Conservation (phyloP, 1,139 yeast species). For the Sugiyamaella paludigena region DNA sequence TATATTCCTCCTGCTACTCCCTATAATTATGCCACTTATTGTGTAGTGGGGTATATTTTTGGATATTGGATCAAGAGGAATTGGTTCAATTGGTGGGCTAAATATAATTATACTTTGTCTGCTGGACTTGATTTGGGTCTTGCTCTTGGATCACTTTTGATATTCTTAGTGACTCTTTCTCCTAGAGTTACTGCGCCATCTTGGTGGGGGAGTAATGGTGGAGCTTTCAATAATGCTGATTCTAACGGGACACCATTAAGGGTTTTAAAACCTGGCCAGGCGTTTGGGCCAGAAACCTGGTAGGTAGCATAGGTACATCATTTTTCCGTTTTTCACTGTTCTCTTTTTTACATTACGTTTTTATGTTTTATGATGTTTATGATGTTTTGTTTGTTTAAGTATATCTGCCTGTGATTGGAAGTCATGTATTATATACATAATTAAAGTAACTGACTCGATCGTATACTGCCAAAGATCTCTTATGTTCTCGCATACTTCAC, state of each 20-base stretch:
- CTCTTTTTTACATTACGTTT: background rate
- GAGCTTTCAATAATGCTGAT: conserved; percentile 31
- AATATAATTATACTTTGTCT: conserved; percentile 58
- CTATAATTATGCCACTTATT: conserved; percentile 49
- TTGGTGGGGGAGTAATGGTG: conserved; percentile 57
- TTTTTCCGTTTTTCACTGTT: too few relatives aligned
- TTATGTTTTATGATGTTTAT: background rate
- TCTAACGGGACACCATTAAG: conserved; percentile 23
- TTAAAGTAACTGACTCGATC: background rate
- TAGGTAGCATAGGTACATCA: too few relatives aligned
- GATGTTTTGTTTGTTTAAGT: background rate
- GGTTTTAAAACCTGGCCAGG: conserved; percentile 23
- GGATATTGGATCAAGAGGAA: conserved; percentile 50
- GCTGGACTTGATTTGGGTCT: conserved; percentile 59
- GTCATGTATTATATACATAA: background rate
- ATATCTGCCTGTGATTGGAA: background rate
- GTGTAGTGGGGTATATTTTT: conserved; percentile 51
- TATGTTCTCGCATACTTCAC: too few relatives aligned
- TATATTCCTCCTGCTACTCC: conserved; percentile 56
- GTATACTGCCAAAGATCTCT: background rate
- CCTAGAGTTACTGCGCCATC: conserved; percentile 39
- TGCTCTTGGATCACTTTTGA: conserved; percentile 50
- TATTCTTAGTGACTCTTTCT: conserved; percentile 46
- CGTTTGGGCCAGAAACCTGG: conserved; percentile 34
- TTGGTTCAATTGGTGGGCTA: conserved; percentile 63